Conservation (phyloP, 345 rosid genomes). For the Bruguiera sexangula region DNA sequence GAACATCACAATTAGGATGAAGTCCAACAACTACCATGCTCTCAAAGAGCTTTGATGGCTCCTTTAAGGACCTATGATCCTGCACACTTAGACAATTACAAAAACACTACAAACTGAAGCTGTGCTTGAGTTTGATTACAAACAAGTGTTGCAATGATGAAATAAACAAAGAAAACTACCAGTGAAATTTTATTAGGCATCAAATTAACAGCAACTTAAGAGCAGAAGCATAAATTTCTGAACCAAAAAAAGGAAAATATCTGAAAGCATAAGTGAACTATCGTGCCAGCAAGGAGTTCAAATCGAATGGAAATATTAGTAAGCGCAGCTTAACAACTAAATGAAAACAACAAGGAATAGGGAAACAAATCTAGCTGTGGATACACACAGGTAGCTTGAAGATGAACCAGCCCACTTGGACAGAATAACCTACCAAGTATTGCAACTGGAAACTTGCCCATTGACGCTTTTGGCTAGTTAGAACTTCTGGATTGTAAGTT, state of each 20-base stretch:
- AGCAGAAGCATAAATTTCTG: background rate
- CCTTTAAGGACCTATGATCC: slow-evolving; percentile 78
- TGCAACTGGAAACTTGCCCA: slow-evolving; percentile 88
- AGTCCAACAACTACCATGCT: slow-evolving; percentile 95
- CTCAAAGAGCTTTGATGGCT: slow-evolving; percentile 85
- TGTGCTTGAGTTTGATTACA: background rate
- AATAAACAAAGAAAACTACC: background rate
- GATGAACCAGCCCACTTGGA: slow-evolving; percentile 14
- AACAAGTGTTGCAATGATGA: background rate
- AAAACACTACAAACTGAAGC: slow-evolving; percentile 2
- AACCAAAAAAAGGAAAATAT: background rate
- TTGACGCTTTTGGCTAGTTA: slow-evolving; percentile 93
- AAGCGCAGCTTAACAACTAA: background rate
- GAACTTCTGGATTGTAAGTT: slow-evolving; percentile 82
- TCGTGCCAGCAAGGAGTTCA: background rate
- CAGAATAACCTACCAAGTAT: slow-evolving; percentile 57
- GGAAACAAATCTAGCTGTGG: background rate
- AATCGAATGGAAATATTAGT: background rate
- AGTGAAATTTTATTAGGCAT: background rate
- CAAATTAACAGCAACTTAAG: background rate
- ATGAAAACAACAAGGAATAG: background rate
- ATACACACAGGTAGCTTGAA: background rate
- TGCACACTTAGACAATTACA: slow-evolving; percentile 38
- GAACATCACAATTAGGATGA: slow-evolving; percentile 82
- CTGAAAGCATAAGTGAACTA: background rate